These are phyloP conservation scores for Trametes gibbosa DNA, from an alignment of 768 basidiomycete genomes.

Conservation along the genomic window DNA sequence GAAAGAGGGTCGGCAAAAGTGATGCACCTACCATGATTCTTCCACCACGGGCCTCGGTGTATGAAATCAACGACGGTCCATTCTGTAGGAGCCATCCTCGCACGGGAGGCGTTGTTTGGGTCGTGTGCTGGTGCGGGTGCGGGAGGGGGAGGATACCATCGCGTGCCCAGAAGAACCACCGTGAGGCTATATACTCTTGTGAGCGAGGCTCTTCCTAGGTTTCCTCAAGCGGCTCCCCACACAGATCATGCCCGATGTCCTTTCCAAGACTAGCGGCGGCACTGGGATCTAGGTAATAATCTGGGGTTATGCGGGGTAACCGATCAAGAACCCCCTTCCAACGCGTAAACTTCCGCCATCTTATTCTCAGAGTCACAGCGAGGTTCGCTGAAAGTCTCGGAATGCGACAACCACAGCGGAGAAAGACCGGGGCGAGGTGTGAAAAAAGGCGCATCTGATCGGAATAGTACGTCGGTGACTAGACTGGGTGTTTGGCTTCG, in stretches of 20 bases:
- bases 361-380: not conserved
- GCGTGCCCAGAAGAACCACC: not conserved
- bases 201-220: not conserved
- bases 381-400: not conserved
- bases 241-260: not conserved
- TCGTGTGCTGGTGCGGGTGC: not conserved
- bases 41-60: conserved; percentile 60
- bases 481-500: not conserved
- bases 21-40: conserved; percentile 46
- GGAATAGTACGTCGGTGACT: not conserved
- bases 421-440: conserved; percentile 10
- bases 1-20: too few species aligned
- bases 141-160: not conserved
- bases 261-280: conserved; percentile 6
- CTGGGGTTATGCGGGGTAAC: conserved; percentile 27
- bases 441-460: conserved; percentile 3
- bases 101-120: not conserved
- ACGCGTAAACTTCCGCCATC: not conserved
- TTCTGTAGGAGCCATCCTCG: conserved; percentile 37
- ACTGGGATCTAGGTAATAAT: conserved; percentile 13
- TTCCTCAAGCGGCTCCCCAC: not conserved
- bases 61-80: conserved; percentile 61
- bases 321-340: not conserved
- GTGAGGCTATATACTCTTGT: conserved; percentile 15
- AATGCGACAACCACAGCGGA: not conserved